phyloP scores from a whole-genome alignment of 2,329 filamentous ascomycete species.

The Elsinoe australis region DNA sequence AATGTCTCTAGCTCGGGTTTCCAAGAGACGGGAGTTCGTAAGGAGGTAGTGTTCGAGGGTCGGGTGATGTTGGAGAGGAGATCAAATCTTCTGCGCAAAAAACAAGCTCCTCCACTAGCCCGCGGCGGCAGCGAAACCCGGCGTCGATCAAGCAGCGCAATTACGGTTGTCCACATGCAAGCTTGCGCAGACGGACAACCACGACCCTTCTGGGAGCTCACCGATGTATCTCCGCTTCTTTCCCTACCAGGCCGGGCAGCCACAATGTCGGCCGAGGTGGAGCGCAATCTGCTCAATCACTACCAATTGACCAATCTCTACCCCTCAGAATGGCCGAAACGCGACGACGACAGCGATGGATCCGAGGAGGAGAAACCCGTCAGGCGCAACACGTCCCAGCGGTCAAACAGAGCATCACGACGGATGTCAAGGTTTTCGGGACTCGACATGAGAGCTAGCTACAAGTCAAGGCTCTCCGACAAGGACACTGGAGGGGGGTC shows the following conservation, averaged over 20 bases:
- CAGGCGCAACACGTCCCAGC: slow-evolving; percentile 33
- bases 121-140: background rate
- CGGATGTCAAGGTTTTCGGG: slow-evolving; percentile 75
- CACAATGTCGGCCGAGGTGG: slow-evolving; percentile 56
- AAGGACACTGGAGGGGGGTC: slow-evolving; percentile 61
- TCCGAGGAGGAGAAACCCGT: slow-evolving; percentile 27
- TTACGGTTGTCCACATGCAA: slow-evolving; percentile 2
- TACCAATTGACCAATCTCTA: slow-evolving; percentile 76
- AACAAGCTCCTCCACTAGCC: slow-evolving; percentile 14
- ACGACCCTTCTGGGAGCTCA: background rate
- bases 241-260: too few relatives aligned
- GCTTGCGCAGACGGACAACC: background rate
- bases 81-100: slow-evolving; percentile 16
- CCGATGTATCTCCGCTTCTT: background rate
- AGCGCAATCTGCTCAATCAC: slow-evolving; percentile 73
- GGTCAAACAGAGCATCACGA: slow-evolving; percentile 39
- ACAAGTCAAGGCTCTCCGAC: slow-evolving; percentile 53
- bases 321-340: slow-evolving; percentile 77
- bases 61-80: slow-evolving; percentile 12
- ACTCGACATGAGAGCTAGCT: slow-evolving; percentile 66
- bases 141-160: background rate
- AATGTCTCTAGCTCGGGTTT: slow-evolving; percentile 17
- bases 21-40: slow-evolving; percentile 8
- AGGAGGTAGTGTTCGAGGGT: slow-evolving; percentile 11
- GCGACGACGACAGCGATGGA: slow-evolving; percentile 63